Base-by-base conservation (phyloP, 352 stramenopile genomes). In the Phytophthora citricola region DNA sequence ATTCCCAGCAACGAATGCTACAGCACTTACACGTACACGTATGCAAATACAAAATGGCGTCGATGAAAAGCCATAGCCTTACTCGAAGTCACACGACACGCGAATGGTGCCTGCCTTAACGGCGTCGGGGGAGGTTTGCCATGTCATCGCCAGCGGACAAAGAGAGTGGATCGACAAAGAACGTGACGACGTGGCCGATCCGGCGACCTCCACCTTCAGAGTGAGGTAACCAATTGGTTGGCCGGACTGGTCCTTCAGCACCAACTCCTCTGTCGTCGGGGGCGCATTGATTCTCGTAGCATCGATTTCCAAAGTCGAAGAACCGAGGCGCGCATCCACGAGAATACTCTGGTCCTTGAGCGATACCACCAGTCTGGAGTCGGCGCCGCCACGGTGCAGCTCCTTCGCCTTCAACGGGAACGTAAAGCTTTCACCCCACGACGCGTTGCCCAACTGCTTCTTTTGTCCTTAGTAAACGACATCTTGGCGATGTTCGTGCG, bases 381-480 rank as follows among this genome's bases (percentile, higher is more conserved):
- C 66, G n/a, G 62, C 54, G 24, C 58, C 67, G 20, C 67, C 50
- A 17, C 71, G 58, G 20, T 78, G 74, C 29, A 86, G 67, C 39
- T 95, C 83, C 47, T 85, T 85, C 26, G 78, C 51, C 15, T 70
- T 73, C 51, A 88, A 58, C 26, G 83, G 75, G 53, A 94, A 93
- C 36, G 88, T 94, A 27, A 96, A 92, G 53, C 85, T 90, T 58
- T 96, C 86, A 52, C 87, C 83, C 86, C 87, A 96, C 45, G 81
- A 72, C 11, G 81, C 81, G 22, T 63, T 71, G 11, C 72, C 79
- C 5, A 81, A 43, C 38, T 74, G 65, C 50, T 80, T 91, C 71
- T 77, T 83, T 58, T 57, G 9, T 63, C 69, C 50, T 71, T 79
- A 27, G 51, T 56, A 50, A 91, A 91, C 17, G 58, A 72, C 61